Evolutionary conservation across 2,329 filamentous ascomycete genomes (phyloP).

Genomic region (Talaromyces funiculosus): DNA sequence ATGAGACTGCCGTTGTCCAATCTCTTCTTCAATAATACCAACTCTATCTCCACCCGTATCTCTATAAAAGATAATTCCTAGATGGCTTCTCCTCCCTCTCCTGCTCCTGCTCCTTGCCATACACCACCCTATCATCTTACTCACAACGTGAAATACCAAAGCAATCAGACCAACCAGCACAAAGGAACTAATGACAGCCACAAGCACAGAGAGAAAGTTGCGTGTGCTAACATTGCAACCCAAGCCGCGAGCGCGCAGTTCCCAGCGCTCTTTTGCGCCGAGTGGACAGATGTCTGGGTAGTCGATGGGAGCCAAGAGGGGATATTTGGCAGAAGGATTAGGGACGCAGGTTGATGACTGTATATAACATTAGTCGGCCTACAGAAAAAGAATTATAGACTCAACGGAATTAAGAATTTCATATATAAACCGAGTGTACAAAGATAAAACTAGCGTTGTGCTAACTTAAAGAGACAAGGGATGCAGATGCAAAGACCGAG

Average conservation of each 20-base stretch:
- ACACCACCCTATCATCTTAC: conserved; percentile 9
- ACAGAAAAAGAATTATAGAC: too few relatives aligned
- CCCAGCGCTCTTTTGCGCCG: conserved; percentile 37
- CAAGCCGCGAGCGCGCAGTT: conserved; percentile 34
- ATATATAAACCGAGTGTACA: neutral
- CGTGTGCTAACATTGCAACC: conserved; percentile 38
- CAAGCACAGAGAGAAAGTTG: conserved; percentile 32
- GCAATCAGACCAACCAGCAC: conserved; percentile 19
- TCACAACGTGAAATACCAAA: conserved; percentile 17
- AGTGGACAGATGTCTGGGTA: conserved; percentile 35
- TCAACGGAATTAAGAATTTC: too few relatives aligned
- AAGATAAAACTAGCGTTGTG: neutral
- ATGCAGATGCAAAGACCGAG: neutral
- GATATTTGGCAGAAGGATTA: conserved; percentile 27
- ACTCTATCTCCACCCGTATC: conserved; percentile 4
- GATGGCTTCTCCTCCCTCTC: conserved; percentile 8
- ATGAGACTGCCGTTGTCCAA: neutral
- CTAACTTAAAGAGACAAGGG: too few relatives aligned
- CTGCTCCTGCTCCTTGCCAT: conserved; percentile 8
- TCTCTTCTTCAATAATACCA: neutral
- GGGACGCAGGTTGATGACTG: conserved; percentile 39
- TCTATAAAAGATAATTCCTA: conserved; percentile 11
- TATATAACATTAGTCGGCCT: neutral
- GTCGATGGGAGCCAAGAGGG: conserved; percentile 34
- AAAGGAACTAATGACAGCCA: conserved; percentile 28